Evolutionary conservation across 352 stramenopile species (phyloP).

Genomic region (Globisporangium megalacanthum): DNA sequence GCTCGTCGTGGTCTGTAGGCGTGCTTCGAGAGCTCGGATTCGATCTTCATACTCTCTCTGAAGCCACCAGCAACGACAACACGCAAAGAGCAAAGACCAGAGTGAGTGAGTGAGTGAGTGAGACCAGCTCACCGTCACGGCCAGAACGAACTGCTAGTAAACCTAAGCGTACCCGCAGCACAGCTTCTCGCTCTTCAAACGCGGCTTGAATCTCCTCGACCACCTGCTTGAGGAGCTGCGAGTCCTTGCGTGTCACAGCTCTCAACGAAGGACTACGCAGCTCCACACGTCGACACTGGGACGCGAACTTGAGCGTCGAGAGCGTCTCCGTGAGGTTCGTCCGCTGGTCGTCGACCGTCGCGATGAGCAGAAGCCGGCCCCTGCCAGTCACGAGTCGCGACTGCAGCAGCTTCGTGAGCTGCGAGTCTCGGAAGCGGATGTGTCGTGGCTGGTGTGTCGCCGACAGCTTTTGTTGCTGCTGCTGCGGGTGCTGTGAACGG

Average conservation of each 20-base stretch:
- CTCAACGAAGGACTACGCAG: slow-evolving; percentile 20
- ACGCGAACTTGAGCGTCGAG: slow-evolving; percentile 73
- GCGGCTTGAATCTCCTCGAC: slow-evolving; percentile 42
- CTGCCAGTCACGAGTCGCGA: slow-evolving; percentile 35
- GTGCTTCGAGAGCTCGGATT: slow-evolving; percentile 27
- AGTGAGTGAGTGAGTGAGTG: not conserved
- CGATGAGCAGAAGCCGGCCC: slow-evolving; percentile 50
- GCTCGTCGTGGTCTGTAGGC: slow-evolving; percentile 16
- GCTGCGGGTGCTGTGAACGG: not conserved
- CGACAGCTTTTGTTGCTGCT: not conserved
- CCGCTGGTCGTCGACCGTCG: slow-evolving; percentile 50
- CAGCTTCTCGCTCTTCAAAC: slow-evolving; percentile 46
- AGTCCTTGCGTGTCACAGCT: slow-evolving; percentile 21
- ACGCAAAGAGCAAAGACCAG: not conserved
- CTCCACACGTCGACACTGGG: slow-evolving; percentile 56
- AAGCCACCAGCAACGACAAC: not conserved
- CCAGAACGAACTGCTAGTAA: not conserved
- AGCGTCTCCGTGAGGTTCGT: slow-evolving; percentile 58
- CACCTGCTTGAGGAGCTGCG: slow-evolving; percentile 30
- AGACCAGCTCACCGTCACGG: not conserved
- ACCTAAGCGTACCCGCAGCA: slow-evolving; percentile 26
- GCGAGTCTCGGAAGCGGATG: slow-evolving; percentile 67
- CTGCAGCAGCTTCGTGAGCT: slow-evolving; percentile 69
- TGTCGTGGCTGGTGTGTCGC: slow-evolving; percentile 16
- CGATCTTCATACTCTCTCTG: slow-evolving; percentile 34